Evolutionary conservation across 2,329 filamentous ascomycete species (phyloP), one percentile per base, ranked within the genome.

Genomic region (Aphanocladium album): DNA sequence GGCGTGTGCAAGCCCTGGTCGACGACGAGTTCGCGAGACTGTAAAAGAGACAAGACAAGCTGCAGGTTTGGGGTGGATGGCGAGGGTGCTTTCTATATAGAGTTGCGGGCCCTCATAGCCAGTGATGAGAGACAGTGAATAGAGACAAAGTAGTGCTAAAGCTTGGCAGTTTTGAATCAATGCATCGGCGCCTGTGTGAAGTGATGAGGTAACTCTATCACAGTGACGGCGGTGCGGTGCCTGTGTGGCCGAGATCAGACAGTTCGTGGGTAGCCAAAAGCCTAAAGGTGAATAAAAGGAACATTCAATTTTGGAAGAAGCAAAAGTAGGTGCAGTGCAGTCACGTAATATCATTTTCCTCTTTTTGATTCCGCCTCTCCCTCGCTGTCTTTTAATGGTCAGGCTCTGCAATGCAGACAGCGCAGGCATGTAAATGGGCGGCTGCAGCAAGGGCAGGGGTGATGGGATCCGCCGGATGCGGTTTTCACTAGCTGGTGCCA

Each of bases 71-170:
- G 21, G 39, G 16, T 16, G 12, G 47, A 35, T 37, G 57, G 49
- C 49, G 57, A 52, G 49, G 16, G 47, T 46, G 25, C 46, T 59
- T 45, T 45, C 57, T 59, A 59, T 59, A 59, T 52, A 59, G 37
- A 52, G 27, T 46, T 45, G 57, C 49, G 39, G 57, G 46, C 35
- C 57, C 37, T 59, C 57, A 59, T 59, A 52, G 16, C 56, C 49
- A 59, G 27, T 21, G 23, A 35, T 46, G 14, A 19, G 39, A 52
- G 57, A 43, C n/a, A 5, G 12, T 16, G 9, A 25, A 8, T 9
- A 45, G 27, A 52, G 37, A 45, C 25, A 52, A 19, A 35, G 35
- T 59, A 52, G 49, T 37, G 57, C 57, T 23, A 52, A 52, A 45
- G 46, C 39, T 59, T 59, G 57, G 19, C 57, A 46, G 57, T 7